These are phyloP conservation scores for Kwoniella shivajii DNA, from an alignment of 1,284 basidiomycete species.

Conservation along the genomic window DNA sequence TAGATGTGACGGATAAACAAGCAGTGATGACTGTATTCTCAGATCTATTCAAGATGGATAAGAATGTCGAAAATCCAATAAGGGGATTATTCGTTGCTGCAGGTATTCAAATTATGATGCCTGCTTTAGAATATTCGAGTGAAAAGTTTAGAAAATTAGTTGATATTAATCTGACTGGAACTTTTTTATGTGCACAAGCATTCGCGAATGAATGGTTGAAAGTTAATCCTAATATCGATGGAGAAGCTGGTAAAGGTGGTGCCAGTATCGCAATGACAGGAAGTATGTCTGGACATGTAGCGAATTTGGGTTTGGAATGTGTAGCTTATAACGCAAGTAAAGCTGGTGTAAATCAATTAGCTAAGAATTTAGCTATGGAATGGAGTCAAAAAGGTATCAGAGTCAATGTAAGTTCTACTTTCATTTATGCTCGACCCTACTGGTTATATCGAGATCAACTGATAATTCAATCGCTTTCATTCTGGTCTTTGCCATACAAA, in stretches of 20 bases:
- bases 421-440: no score
- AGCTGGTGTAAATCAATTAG: slow-evolving; percentile 34
- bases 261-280: slow-evolving; percentile 82
- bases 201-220: slow-evolving; percentile 30
- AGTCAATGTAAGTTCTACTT: slow-evolving; percentile 14
- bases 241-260: slow-evolving; percentile 62
- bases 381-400: slow-evolving; percentile 58
- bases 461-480: neutral
- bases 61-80: slow-evolving; percentile 59
- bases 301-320: slow-evolving; percentile 61
- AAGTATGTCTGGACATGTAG: slow-evolving; percentile 82
- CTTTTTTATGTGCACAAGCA: slow-evolving; percentile 28
- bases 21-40: slow-evolving; percentile 59
- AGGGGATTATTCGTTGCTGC: slow-evolving; percentile 65
- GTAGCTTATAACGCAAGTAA: slow-evolving; percentile 43
- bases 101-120: slow-evolving; percentile 67
- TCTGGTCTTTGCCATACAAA: no score
- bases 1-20: slow-evolving; percentile 67
- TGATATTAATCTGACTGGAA: slow-evolving; percentile 65
- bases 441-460: neutral
- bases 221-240: slow-evolving; percentile 12
- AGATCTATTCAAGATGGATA: slow-evolving; percentile 51
- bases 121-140: slow-evolving; percentile 70
- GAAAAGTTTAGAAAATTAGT: slow-evolving; percentile 72
- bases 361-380: slow-evolving; percentile 77